Conservation (phyloP, 2,329 filamentous ascomycete genomes). For the Arthrobotrys megalospora region DNA sequence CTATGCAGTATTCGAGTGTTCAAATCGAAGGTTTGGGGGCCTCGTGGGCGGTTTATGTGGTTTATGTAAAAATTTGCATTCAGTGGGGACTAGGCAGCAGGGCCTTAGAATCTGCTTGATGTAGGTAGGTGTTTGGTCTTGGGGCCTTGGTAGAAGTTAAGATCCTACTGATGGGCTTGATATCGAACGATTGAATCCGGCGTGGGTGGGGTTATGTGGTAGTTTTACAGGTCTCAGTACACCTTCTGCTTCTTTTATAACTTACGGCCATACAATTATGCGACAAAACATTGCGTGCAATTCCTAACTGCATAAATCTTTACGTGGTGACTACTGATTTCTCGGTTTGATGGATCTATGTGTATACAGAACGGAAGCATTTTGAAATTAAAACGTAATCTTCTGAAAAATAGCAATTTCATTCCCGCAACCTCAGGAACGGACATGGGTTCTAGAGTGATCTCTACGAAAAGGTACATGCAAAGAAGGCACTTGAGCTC, state of each 20-base stretch:
- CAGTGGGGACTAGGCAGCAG: not conserved
- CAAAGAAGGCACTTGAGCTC: too few relatives aligned
- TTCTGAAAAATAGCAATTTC: not conserved
- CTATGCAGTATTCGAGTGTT: not conserved
- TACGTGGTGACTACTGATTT: too few relatives aligned
- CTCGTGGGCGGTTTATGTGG: not conserved
- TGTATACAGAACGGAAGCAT: not conserved
- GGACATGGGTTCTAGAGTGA: too few relatives aligned
- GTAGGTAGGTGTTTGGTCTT: not conserved
- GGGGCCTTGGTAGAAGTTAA: not conserved
- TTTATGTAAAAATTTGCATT: too few relatives aligned
- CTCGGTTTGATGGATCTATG: too few relatives aligned
- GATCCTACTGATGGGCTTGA: not conserved
- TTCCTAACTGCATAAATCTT: too few relatives aligned
- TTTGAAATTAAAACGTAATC: not conserved
- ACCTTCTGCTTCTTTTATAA: constrained; percentile 14
- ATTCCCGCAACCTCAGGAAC: too few relatives aligned
- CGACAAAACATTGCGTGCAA: too few relatives aligned
- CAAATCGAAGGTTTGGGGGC: not conserved
- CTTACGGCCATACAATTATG: too few relatives aligned
- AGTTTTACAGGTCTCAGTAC: not conserved
- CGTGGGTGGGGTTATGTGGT: not conserved
- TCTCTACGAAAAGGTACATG: too few relatives aligned
- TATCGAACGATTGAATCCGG: too few relatives aligned
- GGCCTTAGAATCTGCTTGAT: not conserved